Evolutionary conservation across 768 basidiomycete genomes (phyloP).

Genomic region (Royoungia palumana): DNA sequence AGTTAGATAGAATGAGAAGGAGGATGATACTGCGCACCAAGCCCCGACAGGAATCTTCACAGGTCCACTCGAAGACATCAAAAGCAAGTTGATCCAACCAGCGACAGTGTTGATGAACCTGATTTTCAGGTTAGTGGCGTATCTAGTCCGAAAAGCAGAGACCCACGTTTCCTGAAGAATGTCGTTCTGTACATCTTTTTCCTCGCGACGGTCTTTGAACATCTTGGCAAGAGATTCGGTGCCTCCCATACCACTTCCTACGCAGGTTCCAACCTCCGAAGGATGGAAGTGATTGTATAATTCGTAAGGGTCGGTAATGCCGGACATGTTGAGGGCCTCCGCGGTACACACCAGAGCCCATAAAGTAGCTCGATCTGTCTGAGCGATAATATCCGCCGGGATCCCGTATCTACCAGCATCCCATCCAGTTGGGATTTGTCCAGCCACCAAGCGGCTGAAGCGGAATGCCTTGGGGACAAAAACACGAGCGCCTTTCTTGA

Average conservation of each 20-base stretch:
- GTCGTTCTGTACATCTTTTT: slow-evolving; percentile 97
- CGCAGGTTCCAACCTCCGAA: slow-evolving; percentile 88
- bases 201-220: slow-evolving; percentile 99
- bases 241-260: slow-evolving; percentile 99
- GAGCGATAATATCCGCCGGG: slow-evolving; percentile 91
- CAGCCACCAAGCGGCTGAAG: slow-evolving; percentile 92
- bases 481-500: slow-evolving; percentile 96
- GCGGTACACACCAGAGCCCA: slow-evolving; percentile 95
- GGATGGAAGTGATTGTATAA: slow-evolving; percentile 96
- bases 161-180: slow-evolving; percentile 95
- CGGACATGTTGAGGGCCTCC: slow-evolving; percentile 94
- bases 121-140: slow-evolving; percentile 6
- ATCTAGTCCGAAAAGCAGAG: background rate
- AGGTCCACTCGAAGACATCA: slow-evolving; percentile 94
- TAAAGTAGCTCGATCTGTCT: slow-evolving; percentile 87
- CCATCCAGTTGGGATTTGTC: slow-evolving; percentile 98
- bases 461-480: slow-evolving; percentile 92
- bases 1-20: background rate
- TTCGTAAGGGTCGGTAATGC: slow-evolving; percentile 97
- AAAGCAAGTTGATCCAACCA: slow-evolving; percentile 93
- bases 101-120: slow-evolving; percentile 99
- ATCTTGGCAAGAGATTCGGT: slow-evolving; percentile 86
- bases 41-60: slow-evolving; percentile 99
- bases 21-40: slow-evolving; percentile 54
- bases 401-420: slow-evolving; percentile 95